phyloP scores from a whole-genome alignment of 176 grass and related monocot species.

The Alloteropsis semialata region DNA sequence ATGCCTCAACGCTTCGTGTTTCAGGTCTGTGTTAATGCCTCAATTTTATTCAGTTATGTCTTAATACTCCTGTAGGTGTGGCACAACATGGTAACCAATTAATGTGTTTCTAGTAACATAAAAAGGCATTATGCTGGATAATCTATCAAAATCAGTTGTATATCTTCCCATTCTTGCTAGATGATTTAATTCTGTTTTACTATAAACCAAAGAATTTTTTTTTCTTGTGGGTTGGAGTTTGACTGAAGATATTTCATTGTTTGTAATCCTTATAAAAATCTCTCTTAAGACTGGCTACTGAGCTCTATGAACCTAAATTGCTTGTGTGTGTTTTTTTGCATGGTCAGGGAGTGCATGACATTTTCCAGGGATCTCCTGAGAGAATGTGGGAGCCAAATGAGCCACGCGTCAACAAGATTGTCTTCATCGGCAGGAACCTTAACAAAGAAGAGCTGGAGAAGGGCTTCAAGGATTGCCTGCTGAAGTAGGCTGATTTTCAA shows the following conservation, averaged over 20 bases:
- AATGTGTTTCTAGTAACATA: background rate
- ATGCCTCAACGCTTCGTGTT: constrained; percentile 99
- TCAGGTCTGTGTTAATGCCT: constrained; percentile 49
- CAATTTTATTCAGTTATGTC: background rate
- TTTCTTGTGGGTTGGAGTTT: background rate
- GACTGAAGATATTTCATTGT: background rate
- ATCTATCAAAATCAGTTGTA: background rate
- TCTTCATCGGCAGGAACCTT: constrained; percentile 93
- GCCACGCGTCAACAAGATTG: constrained; percentile 88
- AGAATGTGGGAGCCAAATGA: constrained; percentile 81
- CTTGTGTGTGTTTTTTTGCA: background rate
- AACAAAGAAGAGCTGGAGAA: constrained; percentile 78
- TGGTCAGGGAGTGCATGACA: constrained; percentile 87
- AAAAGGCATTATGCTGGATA: background rate
- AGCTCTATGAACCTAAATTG: background rate
- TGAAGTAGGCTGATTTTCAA: constrained; percentile 6
- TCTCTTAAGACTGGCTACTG: background rate
- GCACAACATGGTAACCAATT: background rate
- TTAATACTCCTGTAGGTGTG: background rate
- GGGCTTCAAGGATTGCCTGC: constrained; percentile 87
- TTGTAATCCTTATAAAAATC: background rate
- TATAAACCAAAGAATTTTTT: background rate
- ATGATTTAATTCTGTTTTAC: background rate
- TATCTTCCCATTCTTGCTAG: background rate
- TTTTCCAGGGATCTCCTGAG: constrained; percentile 98